Evolutionary conservation across 2,329 filamentous ascomycete species (phyloP), one percentile per base, ranked within the genome.

Genomic region (Pseudogymnoascus sp.): DNA sequence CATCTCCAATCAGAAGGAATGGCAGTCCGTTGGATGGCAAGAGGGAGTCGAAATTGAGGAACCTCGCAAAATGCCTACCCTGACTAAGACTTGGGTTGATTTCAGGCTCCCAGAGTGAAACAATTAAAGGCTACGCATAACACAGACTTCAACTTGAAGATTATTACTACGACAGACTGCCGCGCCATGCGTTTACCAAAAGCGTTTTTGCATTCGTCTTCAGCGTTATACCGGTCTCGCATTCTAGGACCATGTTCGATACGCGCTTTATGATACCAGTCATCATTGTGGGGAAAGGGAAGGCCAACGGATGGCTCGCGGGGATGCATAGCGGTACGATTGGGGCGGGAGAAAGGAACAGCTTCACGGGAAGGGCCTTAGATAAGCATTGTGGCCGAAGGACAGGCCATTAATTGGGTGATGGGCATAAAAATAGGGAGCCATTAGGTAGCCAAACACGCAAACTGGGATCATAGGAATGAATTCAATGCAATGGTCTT

Each of bases 1-100:
- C 31, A 60, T 67, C n/a, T 35, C 66, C 26, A 66, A 71, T 35
- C 60, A 39, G 14, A 66, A 67, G 39, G 65, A 68, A 16, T 74
- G 72, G 72, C 68, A 72, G 39, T 41, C 66, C 58, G 71, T 73
- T 19, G 71, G 72, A 7, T 74, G 69, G 71, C 64, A 71, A 61
- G 72, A 74, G 72, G 63, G 55, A 49, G 66, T 74, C 26, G 62
- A 66, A 45, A 65, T 45, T 52, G 68, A 68, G 31, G n/a, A 29
- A 33, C 49, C 49, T 33, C 49, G 29, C 29, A 33, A 33, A 21
- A 55, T 55, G 29, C 49, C 49, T 33, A 65, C 64, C 6, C 64
- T 72, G 45, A 66, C 60, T 19, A 63, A 68, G 43, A 67, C 61
- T 23, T 71, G 68, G 68, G 68, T 72, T 59, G 68, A 69, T 43